Percentiles rank a stretch among this genome's conserved stretches.
Conservation (phyloP, 1,139 yeast genomes). For the Suhomyces bribrorum region DNA sequence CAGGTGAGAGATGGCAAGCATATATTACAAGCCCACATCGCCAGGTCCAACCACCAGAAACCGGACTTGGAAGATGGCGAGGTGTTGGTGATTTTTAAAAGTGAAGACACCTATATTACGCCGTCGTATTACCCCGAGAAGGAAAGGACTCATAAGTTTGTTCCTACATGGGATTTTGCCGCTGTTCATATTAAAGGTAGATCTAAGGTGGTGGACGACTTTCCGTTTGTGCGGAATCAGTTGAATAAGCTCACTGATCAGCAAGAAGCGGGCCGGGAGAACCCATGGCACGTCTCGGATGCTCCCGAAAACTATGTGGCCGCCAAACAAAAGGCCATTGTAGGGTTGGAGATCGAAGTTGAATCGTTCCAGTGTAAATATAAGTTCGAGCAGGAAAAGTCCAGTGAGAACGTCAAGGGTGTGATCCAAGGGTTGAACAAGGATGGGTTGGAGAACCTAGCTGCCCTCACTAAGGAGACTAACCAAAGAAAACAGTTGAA, state of each 20-base stretch:
- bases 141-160: slow-evolving; percentile 59
- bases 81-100: slow-evolving; percentile 57
- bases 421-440: slow-evolving; percentile 48
- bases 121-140: slow-evolving; percentile 65
- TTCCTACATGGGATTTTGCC: slow-evolving; percentile 75
- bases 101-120: slow-evolving; percentile 55
- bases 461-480: slow-evolving; percentile 13
- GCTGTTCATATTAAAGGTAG: slow-evolving; percentile 61
- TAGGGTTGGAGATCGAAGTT: slow-evolving; percentile 59
- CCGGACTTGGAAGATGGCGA: slow-evolving; percentile 43
- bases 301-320: slow-evolving; percentile 56
- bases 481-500: slow-evolving; percentile 7
- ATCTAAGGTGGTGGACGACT: slow-evolving; percentile 49
- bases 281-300: slow-evolving; percentile 58
- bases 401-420: slow-evolving; percentile 50
- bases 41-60: slow-evolving; percentile 55
- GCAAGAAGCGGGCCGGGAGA: slow-evolving; percentile 42
- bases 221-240: slow-evolving; percentile 49
- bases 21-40: slow-evolving; percentile 57
- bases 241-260: slow-evolving; percentile 48
- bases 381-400: slow-evolving; percentile 60
- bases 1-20: slow-evolving; percentile 42
- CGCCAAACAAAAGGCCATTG: slow-evolving; percentile 53
- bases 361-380: slow-evolving; percentile 54
- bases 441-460: slow-evolving; percentile 21